Base-by-base conservation (phyloP, 495 filamentous ascomycete species). In the Arthonia radiata region DNA sequence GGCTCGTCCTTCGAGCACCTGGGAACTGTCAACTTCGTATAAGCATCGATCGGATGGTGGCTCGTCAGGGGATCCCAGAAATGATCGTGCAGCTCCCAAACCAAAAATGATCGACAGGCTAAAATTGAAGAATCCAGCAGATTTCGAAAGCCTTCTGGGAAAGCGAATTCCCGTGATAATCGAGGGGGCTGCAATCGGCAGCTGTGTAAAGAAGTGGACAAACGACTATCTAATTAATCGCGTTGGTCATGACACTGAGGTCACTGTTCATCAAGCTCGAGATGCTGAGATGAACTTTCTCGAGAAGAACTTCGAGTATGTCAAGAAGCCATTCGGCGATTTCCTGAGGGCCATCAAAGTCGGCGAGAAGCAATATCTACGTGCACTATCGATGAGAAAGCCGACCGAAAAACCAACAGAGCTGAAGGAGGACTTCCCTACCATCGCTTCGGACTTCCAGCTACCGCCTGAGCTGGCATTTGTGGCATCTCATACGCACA, bases 231-330 rank as follows among this genome's bases (percentile, higher is more conserved):
- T 93, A 7, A 57, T 58, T 16, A 48, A 57, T 13, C 59, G 59
- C 13, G 48, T 86, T 29, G 76, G 78, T 11, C 30, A 36, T 4
- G 58, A 76, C 28, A 61, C 64, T 33, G 54, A 69, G 47, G 67
- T 74, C 50, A 39, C 46, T 11, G 19, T 22, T 6, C 19, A 22
- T 37, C 56, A 69, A 23, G 61, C 71, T 3, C 42, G 52, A 23
- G 60, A 52, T 17, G 51, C 59, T 18, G 53, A 56, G 10, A 79
- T 91, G 76, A 68, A 72, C 33, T 90, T 91, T 38, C 66, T 66
- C 28, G 42, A 49, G 13, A 89, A 83, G 48, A 90, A 90, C 46
- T 91, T 90, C 43, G 42, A 47, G 13, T 91, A 90, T 39, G 48
- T 55, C 13, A 76, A 63, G 7, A 73, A 68, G 32, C 32, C 47